Percentiles rank a stretch among this genome's conserved stretches.
Conservation (phyloP, 768 basidiomycete species). For the Amanita thiersii region DNA sequence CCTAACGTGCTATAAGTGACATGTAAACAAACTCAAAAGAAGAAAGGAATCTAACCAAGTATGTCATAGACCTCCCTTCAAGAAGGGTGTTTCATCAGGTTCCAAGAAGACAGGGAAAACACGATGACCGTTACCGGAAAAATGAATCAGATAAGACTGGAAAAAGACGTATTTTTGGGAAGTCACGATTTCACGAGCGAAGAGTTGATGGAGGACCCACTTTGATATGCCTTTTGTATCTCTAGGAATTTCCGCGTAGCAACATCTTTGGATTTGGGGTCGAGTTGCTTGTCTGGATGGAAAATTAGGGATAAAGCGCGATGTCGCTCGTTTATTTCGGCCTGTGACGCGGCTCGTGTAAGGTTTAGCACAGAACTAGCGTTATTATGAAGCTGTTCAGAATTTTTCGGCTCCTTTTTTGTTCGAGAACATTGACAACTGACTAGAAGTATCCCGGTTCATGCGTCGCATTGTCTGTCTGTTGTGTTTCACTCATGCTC, state of each 20-base stretch:
- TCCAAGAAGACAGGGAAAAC: background rate
- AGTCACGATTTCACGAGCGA: conserved; percentile 4
- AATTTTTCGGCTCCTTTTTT: background rate
- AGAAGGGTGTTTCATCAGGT: conserved; percentile 7
- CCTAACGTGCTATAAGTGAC: conserved; percentile 13
- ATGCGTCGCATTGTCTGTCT: background rate
- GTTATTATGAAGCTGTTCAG: background rate
- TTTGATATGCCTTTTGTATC: conserved; percentile 80
- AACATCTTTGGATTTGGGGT: conserved; percentile 42
- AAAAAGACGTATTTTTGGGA: background rate
- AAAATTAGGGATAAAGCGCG: conserved; percentile 65
- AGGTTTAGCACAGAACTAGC: conserved; percentile 65
- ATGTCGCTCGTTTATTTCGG: conserved; percentile 71
- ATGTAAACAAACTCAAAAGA: background rate
- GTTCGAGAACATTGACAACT: too few species aligned
- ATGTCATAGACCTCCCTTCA: conserved; percentile 67
- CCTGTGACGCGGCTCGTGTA: conserved; percentile 49
- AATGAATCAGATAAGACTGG: conserved; percentile 68
- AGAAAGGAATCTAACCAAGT: conserved; percentile 39
- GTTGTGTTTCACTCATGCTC: conserved; percentile 3
- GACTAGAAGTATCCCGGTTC: conserved; percentile 14
- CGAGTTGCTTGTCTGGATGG: conserved; percentile 79
- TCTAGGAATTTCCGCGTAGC: conserved; percentile 66
- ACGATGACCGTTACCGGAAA: conserved; percentile 35
- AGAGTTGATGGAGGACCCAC: conserved; percentile 24